A percentile compares a stretch with the other conserved stretches of the same genome.
Conservation (phyloP, 2,329 filamentous ascomycete genomes). For the Cladosporium halotolerans region DNA sequence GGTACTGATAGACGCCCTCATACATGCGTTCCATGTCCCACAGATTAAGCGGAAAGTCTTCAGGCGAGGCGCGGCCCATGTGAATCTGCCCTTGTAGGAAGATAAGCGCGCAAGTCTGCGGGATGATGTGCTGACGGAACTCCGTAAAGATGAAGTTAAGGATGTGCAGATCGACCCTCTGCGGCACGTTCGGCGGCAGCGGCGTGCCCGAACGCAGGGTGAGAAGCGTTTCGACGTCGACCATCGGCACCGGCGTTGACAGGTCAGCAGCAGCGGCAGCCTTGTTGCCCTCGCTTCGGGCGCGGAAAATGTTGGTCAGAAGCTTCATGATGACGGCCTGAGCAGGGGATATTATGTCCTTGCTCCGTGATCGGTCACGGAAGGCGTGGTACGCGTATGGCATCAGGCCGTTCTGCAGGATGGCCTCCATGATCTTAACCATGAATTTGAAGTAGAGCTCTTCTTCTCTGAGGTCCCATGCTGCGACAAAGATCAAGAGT, state of each 20-base stretch:
- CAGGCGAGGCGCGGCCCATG: constrained; percentile 64
- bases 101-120: constrained; percentile 90
- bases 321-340: constrained; percentile 90
- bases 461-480: constrained; percentile 91
- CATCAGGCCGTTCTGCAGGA: constrained; percentile 81
- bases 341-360: constrained; percentile 92
- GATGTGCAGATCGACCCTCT: constrained; percentile 55
- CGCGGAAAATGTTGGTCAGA: constrained; percentile 80
- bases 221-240: constrained; percentile 6
- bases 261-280: constrained; percentile 9
- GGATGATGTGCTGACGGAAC: constrained; percentile 86
- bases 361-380: constrained; percentile 62
- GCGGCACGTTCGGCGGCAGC: constrained; percentile 23
- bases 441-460: constrained; percentile 96
- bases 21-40: constrained; percentile 99
- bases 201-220: constrained; percentile 10
- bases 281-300: constrained; percentile 41
- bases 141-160: constrained; percentile 89
- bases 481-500: constrained; percentile 89
- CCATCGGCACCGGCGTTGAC: constrained; percentile 5
- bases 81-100: constrained; percentile 88
- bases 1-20: constrained; percentile 87
- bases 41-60: constrained; percentile 87
- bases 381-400: constrained; percentile 90
- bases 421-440: constrained; percentile 88